A percentile compares a stretch with the other conserved stretches of the same genome.
phyloP scores from a whole-genome alignment of 1,139 yeast species.

The Yamadazyma epiphylla region DNA sequence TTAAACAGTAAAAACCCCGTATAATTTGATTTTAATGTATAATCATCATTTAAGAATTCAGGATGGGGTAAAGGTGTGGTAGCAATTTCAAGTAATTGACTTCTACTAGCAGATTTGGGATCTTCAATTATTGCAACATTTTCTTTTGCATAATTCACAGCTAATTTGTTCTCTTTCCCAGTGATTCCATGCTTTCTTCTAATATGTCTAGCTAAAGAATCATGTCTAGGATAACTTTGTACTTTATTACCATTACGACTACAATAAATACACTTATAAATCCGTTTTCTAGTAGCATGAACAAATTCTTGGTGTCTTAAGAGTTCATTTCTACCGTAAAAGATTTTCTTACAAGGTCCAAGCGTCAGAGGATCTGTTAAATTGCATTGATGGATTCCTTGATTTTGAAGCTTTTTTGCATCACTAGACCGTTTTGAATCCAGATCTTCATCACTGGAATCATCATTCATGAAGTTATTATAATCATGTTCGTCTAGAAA shows the following conservation, averaged over 20 bases:
- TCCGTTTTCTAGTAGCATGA: conserved; percentile 44
- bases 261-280: conserved; percentile 43
- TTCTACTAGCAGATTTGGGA: conserved; percentile 8
- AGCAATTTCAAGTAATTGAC: conserved; percentile 9
- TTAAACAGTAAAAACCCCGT: conserved; percentile 32
- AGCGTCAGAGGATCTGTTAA: conserved; percentile 31
- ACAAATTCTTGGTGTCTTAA: conserved; percentile 47
- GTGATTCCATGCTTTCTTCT: conserved; percentile 45
- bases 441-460: conserved; percentile 1
- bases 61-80: conserved; percentile 31
- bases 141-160: conserved; percentile 47
- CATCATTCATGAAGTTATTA: too few relatives aligned
- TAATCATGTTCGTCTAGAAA: too few relatives aligned
- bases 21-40: conserved; percentile 25
- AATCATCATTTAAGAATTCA: conserved; percentile 26
- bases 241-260: conserved; percentile 33
- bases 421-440: too few relatives aligned
- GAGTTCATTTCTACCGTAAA: conserved; percentile 45
- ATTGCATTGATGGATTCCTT: conserved; percentile 42
- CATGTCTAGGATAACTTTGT: conserved; percentile 46
- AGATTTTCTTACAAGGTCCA: conserved; percentile 36
- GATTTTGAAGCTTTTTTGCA: conserved; percentile 1
- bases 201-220: conserved; percentile 44
- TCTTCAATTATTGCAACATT: conserved; percentile 40
- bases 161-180: conserved; percentile 45